These are phyloP conservation scores for Auriscalpium orientale DNA, from an alignment of 768 basidiomycete species.

Conservation along the genomic window DNA sequence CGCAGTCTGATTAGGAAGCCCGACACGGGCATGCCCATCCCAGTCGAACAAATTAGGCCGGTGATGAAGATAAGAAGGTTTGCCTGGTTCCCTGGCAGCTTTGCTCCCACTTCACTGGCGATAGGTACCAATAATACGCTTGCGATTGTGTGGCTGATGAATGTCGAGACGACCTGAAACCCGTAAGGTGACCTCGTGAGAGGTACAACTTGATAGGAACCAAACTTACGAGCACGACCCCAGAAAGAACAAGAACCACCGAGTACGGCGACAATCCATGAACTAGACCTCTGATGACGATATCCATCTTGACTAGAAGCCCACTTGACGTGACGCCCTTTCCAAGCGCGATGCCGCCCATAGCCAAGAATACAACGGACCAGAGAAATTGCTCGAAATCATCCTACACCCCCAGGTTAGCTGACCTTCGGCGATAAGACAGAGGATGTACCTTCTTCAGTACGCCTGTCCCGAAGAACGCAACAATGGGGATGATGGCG, in stretches of 20 bases:
- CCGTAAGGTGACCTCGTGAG: background rate
- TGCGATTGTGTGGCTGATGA: slow-evolving; percentile 97
- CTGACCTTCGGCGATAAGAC: too few relatives aligned
- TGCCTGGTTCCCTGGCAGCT: slow-evolving; percentile 56
- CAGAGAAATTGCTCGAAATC: slow-evolving; percentile 94
- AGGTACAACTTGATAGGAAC: background rate
- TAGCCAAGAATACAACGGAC: slow-evolving; percentile 93
- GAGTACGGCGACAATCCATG: slow-evolving; percentile 55
- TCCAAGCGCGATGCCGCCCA: slow-evolving; percentile 96
- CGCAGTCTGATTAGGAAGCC: slow-evolving; percentile 99
- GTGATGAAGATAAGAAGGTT: slow-evolving; percentile 92
- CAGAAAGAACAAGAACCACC: slow-evolving; percentile 56
- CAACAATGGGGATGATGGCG: slow-evolving; percentile 85
- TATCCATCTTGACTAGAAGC: slow-evolving; percentile 72
- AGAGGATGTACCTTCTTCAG: slow-evolving; percentile 70
- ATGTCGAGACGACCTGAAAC: slow-evolving; percentile 76
- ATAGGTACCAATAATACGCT: slow-evolving; percentile 96
- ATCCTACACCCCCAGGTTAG: slow-evolving; percentile 43
- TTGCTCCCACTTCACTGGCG: slow-evolving; percentile 82
- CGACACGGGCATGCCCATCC: slow-evolving; percentile 98
- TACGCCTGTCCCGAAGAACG: slow-evolving; percentile 90
- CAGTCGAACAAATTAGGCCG: slow-evolving; percentile 85
- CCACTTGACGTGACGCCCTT: slow-evolving; percentile 90
- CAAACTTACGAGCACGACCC: slow-evolving; percentile 22
- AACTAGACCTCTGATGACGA: slow-evolving; percentile 49